Evolutionary conservation across 768 basidiomycete genomes (phyloP).

Genomic region (Ramaria sp.): DNA sequence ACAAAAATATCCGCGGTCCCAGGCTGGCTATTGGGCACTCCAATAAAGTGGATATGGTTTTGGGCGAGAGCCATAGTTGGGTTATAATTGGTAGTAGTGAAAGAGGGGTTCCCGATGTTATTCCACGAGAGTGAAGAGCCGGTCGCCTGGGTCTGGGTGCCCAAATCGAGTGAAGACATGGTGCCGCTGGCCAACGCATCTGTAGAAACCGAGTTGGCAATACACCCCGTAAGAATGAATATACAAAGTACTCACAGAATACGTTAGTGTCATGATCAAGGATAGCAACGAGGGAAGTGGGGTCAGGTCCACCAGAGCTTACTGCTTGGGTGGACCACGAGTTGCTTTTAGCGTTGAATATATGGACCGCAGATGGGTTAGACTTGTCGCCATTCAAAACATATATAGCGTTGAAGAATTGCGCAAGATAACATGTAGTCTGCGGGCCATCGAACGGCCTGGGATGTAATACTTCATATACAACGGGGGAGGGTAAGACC

Average conservation of each 20-base stretch:
- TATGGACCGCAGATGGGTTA: conserved; percentile 61
- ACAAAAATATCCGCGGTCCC: conserved; percentile 75
- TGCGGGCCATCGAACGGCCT: conserved; percentile 57
- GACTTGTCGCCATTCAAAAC: conserved; percentile 67
- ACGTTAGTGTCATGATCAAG: conserved; percentile 93
- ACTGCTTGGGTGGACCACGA: conserved; percentile 73
- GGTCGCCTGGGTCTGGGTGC: conserved; percentile 48
- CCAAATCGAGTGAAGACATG: conserved; percentile 65
- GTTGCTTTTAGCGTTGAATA: conserved; percentile 63
- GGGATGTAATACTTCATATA: background rate
- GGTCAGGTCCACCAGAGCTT: conserved; percentile 37
- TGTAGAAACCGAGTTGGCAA: conserved; percentile 1
- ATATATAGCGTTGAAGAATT: conserved; percentile 84
- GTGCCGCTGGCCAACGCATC: conserved; percentile 61
- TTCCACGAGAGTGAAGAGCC: conserved; percentile 49
- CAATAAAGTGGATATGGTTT: conserved; percentile 79
- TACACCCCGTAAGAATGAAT: background rate
- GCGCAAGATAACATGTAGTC: conserved; percentile 64
- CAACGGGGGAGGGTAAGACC: background rate
- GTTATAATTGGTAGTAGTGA: conserved; percentile 43
- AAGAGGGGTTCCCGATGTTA: conserved; percentile 45
- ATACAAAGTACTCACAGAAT: conserved; percentile 46
- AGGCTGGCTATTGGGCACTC: conserved; percentile 54
- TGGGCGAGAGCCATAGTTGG: conserved; percentile 76
- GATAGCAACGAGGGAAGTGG: conserved; percentile 54